Evolutionary conservation across 441 rosid genomes (phyloP).

Genomic region (Populus trichocarpa): DNA sequence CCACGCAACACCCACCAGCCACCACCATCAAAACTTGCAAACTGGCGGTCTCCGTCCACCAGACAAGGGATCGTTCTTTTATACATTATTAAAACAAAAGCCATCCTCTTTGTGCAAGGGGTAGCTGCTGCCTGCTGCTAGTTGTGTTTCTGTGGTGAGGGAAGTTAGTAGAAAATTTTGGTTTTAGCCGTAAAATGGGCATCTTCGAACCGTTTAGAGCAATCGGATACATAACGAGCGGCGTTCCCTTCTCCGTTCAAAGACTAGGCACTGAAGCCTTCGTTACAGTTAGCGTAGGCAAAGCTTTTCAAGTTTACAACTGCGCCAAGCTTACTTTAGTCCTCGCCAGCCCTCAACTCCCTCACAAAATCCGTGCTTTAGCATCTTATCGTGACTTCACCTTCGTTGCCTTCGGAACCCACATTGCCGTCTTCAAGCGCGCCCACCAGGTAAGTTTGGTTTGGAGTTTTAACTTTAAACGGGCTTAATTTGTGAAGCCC

Average conservation of each 20-base stretch:
- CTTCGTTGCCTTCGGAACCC: constrained; percentile 69
- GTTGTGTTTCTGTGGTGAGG: too few relatives aligned
- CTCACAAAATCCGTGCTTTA: constrained; percentile 79
- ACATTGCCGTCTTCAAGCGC: constrained; percentile 74
- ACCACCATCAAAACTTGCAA: too few relatives aligned
- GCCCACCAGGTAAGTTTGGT: constrained; percentile 60
- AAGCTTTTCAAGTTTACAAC: constrained; percentile 90
- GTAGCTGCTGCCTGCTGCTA: too few relatives aligned
- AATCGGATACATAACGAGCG: constrained; percentile 80
- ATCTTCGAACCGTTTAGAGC: constrained; percentile 92
- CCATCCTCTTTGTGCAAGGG: too few relatives aligned
- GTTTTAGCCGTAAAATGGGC: constrained; percentile 44
- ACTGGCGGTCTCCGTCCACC: too few relatives aligned
- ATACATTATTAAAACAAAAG: too few relatives aligned
- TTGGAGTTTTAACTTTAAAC: neutral
- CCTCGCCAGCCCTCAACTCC: constrained; percentile 70
- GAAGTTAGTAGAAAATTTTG: too few relatives aligned
- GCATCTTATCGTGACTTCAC: constrained; percentile 85
- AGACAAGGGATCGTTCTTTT: too few relatives aligned
- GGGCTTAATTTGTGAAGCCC: neutral
- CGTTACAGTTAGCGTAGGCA: constrained; percentile 53
- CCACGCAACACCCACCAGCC: too few relatives aligned
- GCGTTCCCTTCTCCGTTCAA: constrained; percentile 83
- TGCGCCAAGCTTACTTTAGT: constrained; percentile 84
- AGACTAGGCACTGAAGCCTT: constrained; percentile 77